Percentiles rank a stretch among this genome's conserved stretches.
Evolutionary conservation across 2,329 filamentous ascomycete species (phyloP).

Genomic region (Zasmidium citrigriseum): DNA sequence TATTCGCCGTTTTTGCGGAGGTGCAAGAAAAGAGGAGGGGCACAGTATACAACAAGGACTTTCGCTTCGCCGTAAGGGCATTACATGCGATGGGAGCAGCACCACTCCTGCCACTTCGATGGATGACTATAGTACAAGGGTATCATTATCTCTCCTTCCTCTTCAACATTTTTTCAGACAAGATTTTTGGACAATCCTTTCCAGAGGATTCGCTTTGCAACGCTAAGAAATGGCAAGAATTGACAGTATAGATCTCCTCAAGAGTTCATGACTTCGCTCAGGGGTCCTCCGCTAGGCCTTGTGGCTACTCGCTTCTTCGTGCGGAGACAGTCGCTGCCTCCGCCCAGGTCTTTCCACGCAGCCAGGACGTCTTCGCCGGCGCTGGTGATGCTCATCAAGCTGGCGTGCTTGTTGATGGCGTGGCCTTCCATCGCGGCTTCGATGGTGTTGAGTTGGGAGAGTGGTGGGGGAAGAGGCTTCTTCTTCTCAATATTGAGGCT

Average conservation of each 20-base stretch:
- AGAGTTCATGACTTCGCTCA: background rate
- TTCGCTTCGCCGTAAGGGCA: too few relatives aligned
- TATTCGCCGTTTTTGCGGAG: too few relatives aligned
- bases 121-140: background rate
- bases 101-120: too few relatives aligned
- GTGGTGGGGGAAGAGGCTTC: background rate
- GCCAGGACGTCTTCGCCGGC: conserved; percentile 50
- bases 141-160: background rate
- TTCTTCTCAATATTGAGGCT: background rate
- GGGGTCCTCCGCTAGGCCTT: background rate
- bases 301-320: background rate
- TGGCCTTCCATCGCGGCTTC: conserved; percentile 3
- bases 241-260: too few relatives aligned
- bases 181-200: too few relatives aligned
- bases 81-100: too few relatives aligned
- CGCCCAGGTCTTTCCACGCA: conserved; percentile 50
- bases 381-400: conserved; percentile 35
- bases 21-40: too few relatives aligned
- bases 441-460: conserved; percentile 15
- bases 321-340: conserved; percentile 21
- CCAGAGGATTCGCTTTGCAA: too few relatives aligned
- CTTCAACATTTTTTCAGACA: too few relatives aligned
- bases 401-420: conserved; percentile 14
- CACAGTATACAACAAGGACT: too few relatives aligned
- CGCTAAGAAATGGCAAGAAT: background rate